A percentile compares a stretch with the other conserved stretches of the same genome.
Conservation (phyloP, 176 grass and related monocot species). For the Avena insularis region DNA sequence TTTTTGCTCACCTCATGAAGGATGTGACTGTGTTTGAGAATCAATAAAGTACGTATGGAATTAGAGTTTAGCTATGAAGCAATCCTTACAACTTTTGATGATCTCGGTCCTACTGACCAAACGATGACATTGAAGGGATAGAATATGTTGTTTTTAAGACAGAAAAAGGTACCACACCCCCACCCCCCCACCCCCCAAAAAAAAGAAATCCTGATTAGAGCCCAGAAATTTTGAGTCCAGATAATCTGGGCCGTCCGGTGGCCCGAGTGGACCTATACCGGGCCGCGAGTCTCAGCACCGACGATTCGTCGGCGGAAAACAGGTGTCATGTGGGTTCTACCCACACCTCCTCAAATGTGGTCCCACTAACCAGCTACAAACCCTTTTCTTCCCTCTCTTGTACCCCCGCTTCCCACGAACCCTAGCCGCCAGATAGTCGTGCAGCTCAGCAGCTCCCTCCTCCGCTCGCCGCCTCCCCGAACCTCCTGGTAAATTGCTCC, state of each 20-base stretch:
- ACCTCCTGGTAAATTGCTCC: constrained; percentile 6
- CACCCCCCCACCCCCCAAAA: too few relatives aligned
- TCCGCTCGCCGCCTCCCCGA: neutral
- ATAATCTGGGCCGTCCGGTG: neutral
- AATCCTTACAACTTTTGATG: too few relatives aligned
- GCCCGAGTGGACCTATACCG: neutral
- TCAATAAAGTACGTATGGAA: too few relatives aligned
- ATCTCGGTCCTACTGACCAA: too few relatives aligned
- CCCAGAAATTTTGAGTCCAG: too few relatives aligned
- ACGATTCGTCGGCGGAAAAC: neutral
- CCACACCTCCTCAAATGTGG: neutral
- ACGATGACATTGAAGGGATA: too few relatives aligned
- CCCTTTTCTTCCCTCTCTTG: neutral
- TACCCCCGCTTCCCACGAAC: constrained; percentile 19
- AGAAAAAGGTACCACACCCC: too few relatives aligned
- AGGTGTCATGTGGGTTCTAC: neutral
- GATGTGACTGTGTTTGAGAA: too few relatives aligned
- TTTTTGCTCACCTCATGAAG: too few relatives aligned
- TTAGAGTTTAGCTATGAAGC: too few relatives aligned
- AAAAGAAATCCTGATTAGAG: too few relatives aligned
- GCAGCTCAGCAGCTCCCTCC: neutral
- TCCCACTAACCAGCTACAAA: constrained; percentile 7
- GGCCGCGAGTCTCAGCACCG: neutral
- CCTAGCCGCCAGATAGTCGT: constrained; percentile 36
- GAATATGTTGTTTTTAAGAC: too few relatives aligned